Percentiles rank a stretch among this genome's conserved stretches.
These are phyloP conservation scores for Penicillium tannophilum DNA, from an alignment of 495 filamentous ascomycete genomes.

Conservation along the genomic window DNA sequence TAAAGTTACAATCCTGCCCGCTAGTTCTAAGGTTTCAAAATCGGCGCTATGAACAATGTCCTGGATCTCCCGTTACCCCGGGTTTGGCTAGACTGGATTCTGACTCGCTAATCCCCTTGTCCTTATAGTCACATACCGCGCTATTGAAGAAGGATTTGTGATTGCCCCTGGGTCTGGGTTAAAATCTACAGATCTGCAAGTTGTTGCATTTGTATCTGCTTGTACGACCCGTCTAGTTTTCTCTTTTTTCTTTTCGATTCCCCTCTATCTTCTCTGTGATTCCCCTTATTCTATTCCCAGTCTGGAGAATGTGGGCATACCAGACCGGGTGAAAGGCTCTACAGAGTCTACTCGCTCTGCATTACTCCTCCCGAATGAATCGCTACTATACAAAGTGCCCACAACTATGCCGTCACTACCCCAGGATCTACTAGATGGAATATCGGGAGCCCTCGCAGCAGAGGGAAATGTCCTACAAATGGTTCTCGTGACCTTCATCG, in stretches of 20 bases:
- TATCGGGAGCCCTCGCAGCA: constrained; percentile 37
- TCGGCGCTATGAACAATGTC: constrained; percentile 8
- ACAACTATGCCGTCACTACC: constrained; percentile 24
- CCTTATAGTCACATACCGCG: not conserved
- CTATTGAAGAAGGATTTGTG: not conserved
- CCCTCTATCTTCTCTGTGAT: not conserved
- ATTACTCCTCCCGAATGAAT: not conserved
- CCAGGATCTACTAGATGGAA: constrained; percentile 36
- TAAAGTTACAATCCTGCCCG: not conserved
- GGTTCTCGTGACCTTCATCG: constrained; percentile 48
- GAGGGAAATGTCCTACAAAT: constrained; percentile 31
- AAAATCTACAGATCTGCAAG: not conserved
- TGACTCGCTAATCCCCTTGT: not conserved
- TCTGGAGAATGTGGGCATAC: constrained; percentile 22
- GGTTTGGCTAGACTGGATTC: constrained; percentile 7
- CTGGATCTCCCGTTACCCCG: constrained; percentile 9
- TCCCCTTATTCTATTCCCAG: constrained; percentile 2
- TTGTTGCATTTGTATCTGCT: constrained; percentile 7
- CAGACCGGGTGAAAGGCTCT: constrained; percentile 26
- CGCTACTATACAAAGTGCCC: not conserved
- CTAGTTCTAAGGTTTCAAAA: not conserved
- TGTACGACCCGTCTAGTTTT: constrained; percentile 3
- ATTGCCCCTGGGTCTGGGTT: not conserved
- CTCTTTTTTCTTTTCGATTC: constrained; percentile 5
- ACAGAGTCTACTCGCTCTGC: constrained; percentile 7